Evolutionary conservation across 202 grass and related monocot genomes (phyloP), one percentile per base, ranked within the genome.

Genomic region (Elaeis oleifera): DNA sequence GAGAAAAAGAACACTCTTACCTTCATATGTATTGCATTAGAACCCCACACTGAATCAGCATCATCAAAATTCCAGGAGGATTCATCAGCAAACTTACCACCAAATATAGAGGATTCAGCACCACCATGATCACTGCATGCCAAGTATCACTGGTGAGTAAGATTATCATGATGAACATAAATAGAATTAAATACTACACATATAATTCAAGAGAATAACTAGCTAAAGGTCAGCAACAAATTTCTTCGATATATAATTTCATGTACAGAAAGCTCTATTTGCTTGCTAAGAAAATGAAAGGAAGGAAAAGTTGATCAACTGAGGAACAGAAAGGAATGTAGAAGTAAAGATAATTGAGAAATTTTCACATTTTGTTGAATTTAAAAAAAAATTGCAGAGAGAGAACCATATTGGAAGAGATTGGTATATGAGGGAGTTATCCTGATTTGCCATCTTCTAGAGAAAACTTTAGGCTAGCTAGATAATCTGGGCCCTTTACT

Each of bases 41-140:
- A 83, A 49, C 90, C 88, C 88, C 88, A 99, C 57, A 92, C 88
- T 48, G 94, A 99, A 21, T 89, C 88, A 18, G 88, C 80, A 74
- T 99, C 88, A 70, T 99, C 85, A 62, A 89, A 99, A 71, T 83
- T 99, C 94, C 94, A 99, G 58, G 85, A 76, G 54, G 85, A 77
- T 68, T 90, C 94, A 73, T 99, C 88, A 29, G 28, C 28, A 29
- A 29, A 29, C 5, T 29, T 29, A 29, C 28, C 28, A 54, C 94
- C 94, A 69, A 84, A 99, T 66, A 86, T 17, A 9, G 58, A 70
- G 18, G 94, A 99, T 80, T 99, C 94, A 67, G 85, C 86, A 67
- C 80, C 94, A 72, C 76, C 94, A 25, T 63, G 79, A 53, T 92
- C 94, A 75, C 88, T 99, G 64, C 17, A 48, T 51, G n/a, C 65